Evolutionary conservation across 345 rosid genomes (phyloP), one percentile per base, ranked within the genome.

Genomic region (Brassica juncea): DNA sequence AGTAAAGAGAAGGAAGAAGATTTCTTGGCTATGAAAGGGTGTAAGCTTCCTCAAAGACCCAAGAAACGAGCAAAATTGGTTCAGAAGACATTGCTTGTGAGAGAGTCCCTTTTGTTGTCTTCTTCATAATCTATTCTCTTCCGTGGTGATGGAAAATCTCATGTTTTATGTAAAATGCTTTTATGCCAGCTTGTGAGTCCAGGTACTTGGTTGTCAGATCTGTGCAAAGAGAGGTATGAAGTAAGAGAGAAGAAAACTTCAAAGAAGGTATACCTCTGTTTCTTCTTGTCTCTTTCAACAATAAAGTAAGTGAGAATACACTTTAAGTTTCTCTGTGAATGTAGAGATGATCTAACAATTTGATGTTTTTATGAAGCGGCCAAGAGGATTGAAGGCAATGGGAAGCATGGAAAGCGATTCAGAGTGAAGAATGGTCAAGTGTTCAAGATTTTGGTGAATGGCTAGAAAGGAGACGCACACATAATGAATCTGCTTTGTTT

Each of bases 1-100:
- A 90, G 77, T 82, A 94, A 94, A 87, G 97, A 92, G 81, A 94
- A 92, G 82, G 98, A 94, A 84, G 97, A 92, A 82, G 97, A 94
- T 87, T 92, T 90, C 85, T 81, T 92, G 89, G 92, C 92, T 35
- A 89, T 94, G 96, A 94, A 94, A 86, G 98, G 97, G 21, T 90
- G 98, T 75, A 94, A 90, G 80, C 97, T 85, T 67, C 89, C 98
- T 76, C 98, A 94, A 69, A 84, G 97, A 84, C 98, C 98, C 6
- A 92, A 90, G 84, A 94, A 92, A 75, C 82, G 98, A 74, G 94
- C 97, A 55, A 92, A 94, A 77, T 77, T 89, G 83, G 90, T 94
- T 74, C 98, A 92, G 84, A 89, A 87, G 82, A 89, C 93, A 55
- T 81, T 92, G 73, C 92, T 89, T 34, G 98, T 91, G 19, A 19